Conservation (phyloP, 2,329 filamentous ascomycete species). For the Sarocladiaceae sp. region DNA sequence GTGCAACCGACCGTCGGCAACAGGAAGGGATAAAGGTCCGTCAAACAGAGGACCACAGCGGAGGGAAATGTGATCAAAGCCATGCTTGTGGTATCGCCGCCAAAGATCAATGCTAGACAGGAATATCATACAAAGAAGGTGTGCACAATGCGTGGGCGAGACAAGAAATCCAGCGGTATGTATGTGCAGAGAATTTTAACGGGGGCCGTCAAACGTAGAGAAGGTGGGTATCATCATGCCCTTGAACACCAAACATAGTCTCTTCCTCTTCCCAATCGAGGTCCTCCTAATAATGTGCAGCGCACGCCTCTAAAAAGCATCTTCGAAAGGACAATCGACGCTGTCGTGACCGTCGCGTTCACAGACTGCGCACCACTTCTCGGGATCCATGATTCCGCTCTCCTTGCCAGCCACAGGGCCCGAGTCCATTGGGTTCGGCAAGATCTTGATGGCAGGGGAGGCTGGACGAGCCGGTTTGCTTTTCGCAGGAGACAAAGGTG, state of each 20-base stretch:
- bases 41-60: too few species aligned
- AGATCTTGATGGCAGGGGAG: constrained; percentile 39
- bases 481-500: constrained; percentile 51
- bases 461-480: constrained; percentile 33
- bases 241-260: neutral
- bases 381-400: constrained; percentile 71
- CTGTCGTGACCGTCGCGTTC: constrained; percentile 96
- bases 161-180: neutral
- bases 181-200: neutral
- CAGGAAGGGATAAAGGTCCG: too few species aligned
- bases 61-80: too few species aligned
- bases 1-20: too few species aligned
- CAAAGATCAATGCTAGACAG: constrained; percentile 5
- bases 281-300: neutral
- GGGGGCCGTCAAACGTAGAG: constrained; percentile 1
- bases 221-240: constrained; percentile 7
- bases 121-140: neutral
- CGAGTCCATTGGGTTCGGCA: constrained; percentile 60
- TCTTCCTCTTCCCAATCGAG: neutral
- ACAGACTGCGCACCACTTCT: constrained; percentile 96
- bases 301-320: constrained; percentile 53
- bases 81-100: constrained; percentile 6
- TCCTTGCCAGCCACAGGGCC: constrained; percentile 74
- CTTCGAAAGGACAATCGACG: constrained; percentile 90
- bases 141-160: neutral